Evolutionary conservation across 2,329 filamentous ascomycete genomes (phyloP).

Genomic region (Cercospora zeina): DNA sequence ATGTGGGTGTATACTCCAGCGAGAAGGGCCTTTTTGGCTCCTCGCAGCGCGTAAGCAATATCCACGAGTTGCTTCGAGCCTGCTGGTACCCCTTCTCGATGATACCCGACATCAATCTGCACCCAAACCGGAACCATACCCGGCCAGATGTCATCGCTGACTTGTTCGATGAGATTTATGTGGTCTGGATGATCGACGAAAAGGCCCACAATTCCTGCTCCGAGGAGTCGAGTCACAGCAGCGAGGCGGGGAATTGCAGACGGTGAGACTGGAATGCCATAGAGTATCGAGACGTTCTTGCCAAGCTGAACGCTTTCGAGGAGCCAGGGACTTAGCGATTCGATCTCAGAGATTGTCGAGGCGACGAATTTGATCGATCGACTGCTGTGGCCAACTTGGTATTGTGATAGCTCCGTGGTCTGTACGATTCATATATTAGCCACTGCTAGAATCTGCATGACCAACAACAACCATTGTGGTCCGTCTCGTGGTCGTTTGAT

Average conservation of each 20-base stretch:
- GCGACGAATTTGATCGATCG: slow-evolving; percentile 63
- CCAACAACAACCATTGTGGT: neutral
- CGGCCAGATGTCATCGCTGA: slow-evolving; percentile 47
- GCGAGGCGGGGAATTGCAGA: slow-evolving; percentile 63
- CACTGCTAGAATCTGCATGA: neutral
- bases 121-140: slow-evolving; percentile 61
- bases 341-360: slow-evolving; percentile 73
- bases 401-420: slow-evolving; percentile 65
- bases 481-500: neutral
- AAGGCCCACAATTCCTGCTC: slow-evolving; percentile 59
- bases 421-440: slow-evolving; percentile 36
- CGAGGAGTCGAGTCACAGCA: slow-evolving; percentile 57
- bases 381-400: slow-evolving; percentile 65
- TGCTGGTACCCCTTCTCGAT: slow-evolving; percentile 66
- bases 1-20: slow-evolving; percentile 72
- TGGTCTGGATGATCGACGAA: slow-evolving; percentile 70
- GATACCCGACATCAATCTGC: slow-evolving; percentile 73
- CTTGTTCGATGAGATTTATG: slow-evolving; percentile 52
- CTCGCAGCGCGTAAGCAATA: slow-evolving; percentile 53
- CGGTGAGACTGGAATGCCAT: slow-evolving; percentile 68
- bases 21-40: slow-evolving; percentile 49
- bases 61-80: slow-evolving; percentile 49
- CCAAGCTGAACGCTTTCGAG: slow-evolving; percentile 56
- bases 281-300: slow-evolving; percentile 65
- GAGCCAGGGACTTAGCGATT: slow-evolving; percentile 63